Evolutionary conservation across 768 basidiomycete genomes (phyloP).

Genomic region (Dacryopinax spathularia): DNA sequence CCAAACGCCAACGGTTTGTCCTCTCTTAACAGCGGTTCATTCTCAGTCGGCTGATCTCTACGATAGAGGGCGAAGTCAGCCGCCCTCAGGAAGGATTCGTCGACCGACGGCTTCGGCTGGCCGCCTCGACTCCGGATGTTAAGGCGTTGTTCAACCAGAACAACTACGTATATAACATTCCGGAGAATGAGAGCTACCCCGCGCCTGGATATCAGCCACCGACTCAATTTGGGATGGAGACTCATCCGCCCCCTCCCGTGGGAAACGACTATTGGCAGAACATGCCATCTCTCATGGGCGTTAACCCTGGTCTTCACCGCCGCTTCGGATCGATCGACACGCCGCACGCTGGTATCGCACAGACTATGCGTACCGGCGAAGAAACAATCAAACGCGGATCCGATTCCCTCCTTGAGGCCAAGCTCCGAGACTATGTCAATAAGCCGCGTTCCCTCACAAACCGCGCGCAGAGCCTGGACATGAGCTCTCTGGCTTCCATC

Average conservation of each 20-base stretch:
- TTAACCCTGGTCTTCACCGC: constrained; percentile 14
- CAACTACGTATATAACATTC: constrained; percentile 66
- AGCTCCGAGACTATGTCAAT: constrained; percentile 49
- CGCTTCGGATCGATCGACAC: constrained; percentile 7
- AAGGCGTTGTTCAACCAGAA: constrained; percentile 84
- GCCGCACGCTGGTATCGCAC: not conserved
- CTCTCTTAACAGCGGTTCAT: constrained; percentile 29
- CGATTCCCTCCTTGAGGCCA: constrained; percentile 70
- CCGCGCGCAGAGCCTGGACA: constrained; percentile 78
- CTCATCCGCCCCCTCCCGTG: not conserved
- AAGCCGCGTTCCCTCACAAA: constrained; percentile 74
- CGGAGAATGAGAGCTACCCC: constrained; percentile 37
- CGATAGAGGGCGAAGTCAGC: constrained; percentile 58
- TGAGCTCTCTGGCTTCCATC: constrained; percentile 47
- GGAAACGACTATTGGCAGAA: not conserved
- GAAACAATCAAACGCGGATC: constrained; percentile 70
- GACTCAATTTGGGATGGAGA: not conserved
- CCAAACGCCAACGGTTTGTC: constrained; percentile 46
- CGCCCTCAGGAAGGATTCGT: constrained; percentile 53
- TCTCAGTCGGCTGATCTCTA: constrained; percentile 8
- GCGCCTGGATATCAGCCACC: not conserved
- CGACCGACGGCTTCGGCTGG: constrained; percentile 62
- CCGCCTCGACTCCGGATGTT: constrained; percentile 85
- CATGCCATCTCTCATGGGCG: not conserved
- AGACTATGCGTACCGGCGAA: constrained; percentile 26